A percentile compares a stretch with the other conserved stretches of the same genome.
These are phyloP conservation scores for Vitis rupestris DNA, from an alignment of 164 flowering plant genomes.

Conservation along the genomic window DNA sequence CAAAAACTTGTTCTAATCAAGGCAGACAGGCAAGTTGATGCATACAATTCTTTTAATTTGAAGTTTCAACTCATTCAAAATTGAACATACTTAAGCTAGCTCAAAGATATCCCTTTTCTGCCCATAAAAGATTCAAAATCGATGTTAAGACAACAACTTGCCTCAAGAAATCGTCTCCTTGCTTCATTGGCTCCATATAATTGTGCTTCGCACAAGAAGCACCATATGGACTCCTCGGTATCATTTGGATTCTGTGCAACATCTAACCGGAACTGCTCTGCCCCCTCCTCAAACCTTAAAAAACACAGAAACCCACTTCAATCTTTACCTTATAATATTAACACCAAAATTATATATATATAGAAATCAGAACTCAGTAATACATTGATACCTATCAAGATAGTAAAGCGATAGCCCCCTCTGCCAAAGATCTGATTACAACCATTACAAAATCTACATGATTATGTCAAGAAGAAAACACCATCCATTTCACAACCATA, in stretches of 20 bases:
- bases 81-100: too few species aligned
- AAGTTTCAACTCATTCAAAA: too few species aligned
- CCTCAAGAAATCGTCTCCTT: conserved; percentile 75
- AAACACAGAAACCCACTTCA: conserved; percentile 4
- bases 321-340: neutral
- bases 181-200: conserved; percentile 81
- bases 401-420: conserved; percentile 92
- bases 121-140: too few species aligned
- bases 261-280: conserved; percentile 93
- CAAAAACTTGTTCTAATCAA: too few species aligned
- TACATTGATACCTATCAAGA: conserved; percentile 68
- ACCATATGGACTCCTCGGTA: conserved; percentile 98
- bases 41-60: too few species aligned
- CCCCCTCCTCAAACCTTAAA: conserved; percentile 85
- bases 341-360: neutral
- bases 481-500: neutral
- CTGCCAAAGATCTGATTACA: conserved; percentile 85
- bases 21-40: too few species aligned
- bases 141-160: conserved; percentile 9
- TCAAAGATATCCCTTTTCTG: too few species aligned
- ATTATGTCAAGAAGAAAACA: neutral
- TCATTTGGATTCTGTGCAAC: conserved; percentile 96
- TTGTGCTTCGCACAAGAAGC: conserved; percentile 93
- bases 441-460: conserved; percentile 3
- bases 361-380: neutral